Percentiles rank a stretch among this genome's conserved stretches.
phyloP scores from a whole-genome alignment of 805 yeast genomes.

The Starmerella cellae region DNA sequence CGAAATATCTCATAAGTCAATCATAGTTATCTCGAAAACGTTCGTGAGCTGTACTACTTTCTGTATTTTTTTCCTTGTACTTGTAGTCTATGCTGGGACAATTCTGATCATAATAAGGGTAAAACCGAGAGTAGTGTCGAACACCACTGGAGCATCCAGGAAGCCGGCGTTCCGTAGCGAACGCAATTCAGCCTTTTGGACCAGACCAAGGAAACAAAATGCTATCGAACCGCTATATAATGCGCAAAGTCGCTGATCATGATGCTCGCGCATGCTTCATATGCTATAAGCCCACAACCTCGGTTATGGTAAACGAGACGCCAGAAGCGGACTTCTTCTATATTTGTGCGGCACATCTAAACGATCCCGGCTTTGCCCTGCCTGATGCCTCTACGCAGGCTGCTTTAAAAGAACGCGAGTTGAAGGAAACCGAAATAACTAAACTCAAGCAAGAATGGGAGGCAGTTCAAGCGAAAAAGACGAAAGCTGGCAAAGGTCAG shows the following conservation, averaged over 20 bases:
- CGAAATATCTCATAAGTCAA: too few relatives aligned
- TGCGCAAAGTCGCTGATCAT: constrained; percentile 35
- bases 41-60: too few relatives aligned
- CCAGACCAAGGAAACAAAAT: too few relatives aligned
- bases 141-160: too few relatives aligned
- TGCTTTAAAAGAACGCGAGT: constrained; percentile 14
- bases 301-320: constrained; percentile 37
- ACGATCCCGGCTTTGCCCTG: constrained; percentile 37
- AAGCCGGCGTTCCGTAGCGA: too few relatives aligned
- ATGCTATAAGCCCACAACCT: constrained; percentile 41
- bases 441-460: constrained; percentile 26
- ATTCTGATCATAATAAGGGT: too few relatives aligned
- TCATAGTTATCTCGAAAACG: too few relatives aligned
- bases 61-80: too few relatives aligned
- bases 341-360: constrained; percentile 38
- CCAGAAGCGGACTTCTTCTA: constrained; percentile 40
- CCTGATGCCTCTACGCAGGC: constrained; percentile 30
- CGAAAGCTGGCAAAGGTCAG: constrained; percentile 14
- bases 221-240: constrained; percentile 33
- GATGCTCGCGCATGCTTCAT: constrained; percentile 37
- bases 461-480: constrained; percentile 13
- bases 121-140: too few relatives aligned
- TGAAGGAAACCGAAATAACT: constrained; percentile 26
- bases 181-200: too few relatives aligned
- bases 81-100: too few relatives aligned